These are phyloP conservation scores for Sequoia sempervirens DNA, from an alignment of 75 land plant genomes.

Conservation along the genomic window DNA sequence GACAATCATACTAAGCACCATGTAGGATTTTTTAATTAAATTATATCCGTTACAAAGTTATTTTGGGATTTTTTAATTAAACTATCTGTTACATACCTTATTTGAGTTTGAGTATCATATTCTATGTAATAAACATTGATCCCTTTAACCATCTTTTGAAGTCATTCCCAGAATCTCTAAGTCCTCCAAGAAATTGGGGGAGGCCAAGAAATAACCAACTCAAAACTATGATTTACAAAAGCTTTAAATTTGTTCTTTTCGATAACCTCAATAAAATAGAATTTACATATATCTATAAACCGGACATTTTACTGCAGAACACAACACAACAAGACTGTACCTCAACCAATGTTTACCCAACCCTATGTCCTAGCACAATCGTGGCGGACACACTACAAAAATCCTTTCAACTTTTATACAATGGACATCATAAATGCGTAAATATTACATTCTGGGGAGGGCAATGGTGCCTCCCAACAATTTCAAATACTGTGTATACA, in stretches of 20 bases:
- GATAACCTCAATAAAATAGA: background rate
- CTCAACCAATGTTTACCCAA: background rate
- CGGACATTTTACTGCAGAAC: background rate
- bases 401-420: background rate
- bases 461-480: conserved; percentile 4
- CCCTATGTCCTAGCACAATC: background rate
- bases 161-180: background rate
- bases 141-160: background rate
- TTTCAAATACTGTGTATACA: background rate
- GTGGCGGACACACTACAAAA: background rate
- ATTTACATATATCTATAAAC: background rate
- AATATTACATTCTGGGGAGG: conserved; percentile 9
- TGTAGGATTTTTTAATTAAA: background rate
- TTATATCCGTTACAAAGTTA: no score
- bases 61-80: no score
- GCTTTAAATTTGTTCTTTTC: background rate
- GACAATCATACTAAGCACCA: background rate
- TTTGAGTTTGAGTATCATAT: background rate
- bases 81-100: no score
- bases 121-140: background rate
- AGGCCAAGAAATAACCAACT: background rate
- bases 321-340: background rate
- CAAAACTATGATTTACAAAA: background rate
- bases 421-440: background rate
- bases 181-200: background rate